Conservation (phyloP, 257 asterid species). For the Scutellaria galericulata region DNA sequence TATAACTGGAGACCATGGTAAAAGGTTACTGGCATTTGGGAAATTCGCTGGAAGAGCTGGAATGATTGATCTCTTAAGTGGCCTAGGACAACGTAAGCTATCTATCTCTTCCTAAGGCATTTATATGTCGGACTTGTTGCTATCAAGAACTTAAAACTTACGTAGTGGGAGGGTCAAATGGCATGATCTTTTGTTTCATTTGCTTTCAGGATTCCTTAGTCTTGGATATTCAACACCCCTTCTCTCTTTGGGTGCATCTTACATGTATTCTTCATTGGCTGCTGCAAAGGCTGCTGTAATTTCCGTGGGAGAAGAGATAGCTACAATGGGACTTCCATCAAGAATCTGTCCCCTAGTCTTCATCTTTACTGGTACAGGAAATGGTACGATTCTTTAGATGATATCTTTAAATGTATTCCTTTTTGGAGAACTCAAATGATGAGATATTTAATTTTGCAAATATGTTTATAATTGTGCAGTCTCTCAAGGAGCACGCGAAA, state of each 20-base stretch:
- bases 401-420: neutral
- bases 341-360: conserved; percentile 88
- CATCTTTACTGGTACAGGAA: conserved; percentile 91
- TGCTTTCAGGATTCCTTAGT: conserved; percentile 77
- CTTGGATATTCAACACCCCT: conserved; percentile 97
- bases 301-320: conserved; percentile 95
- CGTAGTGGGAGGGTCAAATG: neutral
- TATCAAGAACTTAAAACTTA: neutral
- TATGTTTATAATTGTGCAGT: conserved; percentile 48
- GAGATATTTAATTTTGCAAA: neutral
- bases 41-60: conserved; percentile 97
- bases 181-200: neutral
- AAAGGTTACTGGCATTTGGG: conserved; percentile 88
- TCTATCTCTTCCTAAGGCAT: neutral
- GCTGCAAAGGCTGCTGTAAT: conserved; percentile 96
- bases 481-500: conserved; percentile 90
- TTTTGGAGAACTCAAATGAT: conserved; percentile 7
- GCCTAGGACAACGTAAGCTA: conserved; percentile 80
- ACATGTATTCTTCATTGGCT: conserved; percentile 96
- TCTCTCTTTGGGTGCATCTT: conserved; percentile 84
- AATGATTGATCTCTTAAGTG: conserved; percentile 80
- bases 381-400: conserved; percentile 56
- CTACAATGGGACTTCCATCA: conserved; percentile 83
- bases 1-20: conserved; percentile 84
- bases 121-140: neutral